Base-by-base conservation (phyloP, 2,329 filamentous ascomycete genomes). In the Botrytis sinoallii region DNA sequence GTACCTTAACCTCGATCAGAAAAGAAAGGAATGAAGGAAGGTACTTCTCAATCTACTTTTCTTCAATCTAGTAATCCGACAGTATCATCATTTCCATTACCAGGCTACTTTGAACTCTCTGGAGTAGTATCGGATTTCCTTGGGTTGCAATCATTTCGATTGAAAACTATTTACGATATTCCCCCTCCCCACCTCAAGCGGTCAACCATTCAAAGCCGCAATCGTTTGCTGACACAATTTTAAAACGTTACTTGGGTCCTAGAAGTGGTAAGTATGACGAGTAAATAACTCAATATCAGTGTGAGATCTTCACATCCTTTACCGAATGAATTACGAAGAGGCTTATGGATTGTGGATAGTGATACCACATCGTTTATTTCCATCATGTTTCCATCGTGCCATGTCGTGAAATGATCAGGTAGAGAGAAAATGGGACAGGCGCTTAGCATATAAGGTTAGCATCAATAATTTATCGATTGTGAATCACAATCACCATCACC, bases 191-290 rank as follows among this genome's bases (percentile, higher is more conserved):
- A 38, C 38, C 7, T 46, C 25, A 65, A 32, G n/a, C 29, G 63
- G 42, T 65, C 42, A 65, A 35, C 12, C 42, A 32, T 46, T 46
- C n/a, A 29, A 32, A 25, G 22, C 46, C 40, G 52, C 32, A 48
- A 55, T 55, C 64, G 64, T 52, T 67, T 40, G 64, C 46, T 67
- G 64, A 67, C 64, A 52, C 44, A n/a, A 38, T 20, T 20, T 38
- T 67, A 18, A 52, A 67, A 52, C 32, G 14, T 40, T 52, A n/a
- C 22, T 22, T 14, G 18, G 42, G 42, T 44, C 29, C 29, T 63
- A n/a, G 32, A 44, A 29, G 14, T n/a, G 32, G 25, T 29, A 40
- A 40, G 32, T 52, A 20, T 67, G 44, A 46, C 40, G 32, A 10
- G 25, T 52, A 29, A 63, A 40, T 42, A 42, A n/a, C 29, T 66